Percentiles rank a stretch among this genome's conserved stretches.
Conservation (phyloP, 208 protist genomes). For the Angomonas ambiguus region DNA sequence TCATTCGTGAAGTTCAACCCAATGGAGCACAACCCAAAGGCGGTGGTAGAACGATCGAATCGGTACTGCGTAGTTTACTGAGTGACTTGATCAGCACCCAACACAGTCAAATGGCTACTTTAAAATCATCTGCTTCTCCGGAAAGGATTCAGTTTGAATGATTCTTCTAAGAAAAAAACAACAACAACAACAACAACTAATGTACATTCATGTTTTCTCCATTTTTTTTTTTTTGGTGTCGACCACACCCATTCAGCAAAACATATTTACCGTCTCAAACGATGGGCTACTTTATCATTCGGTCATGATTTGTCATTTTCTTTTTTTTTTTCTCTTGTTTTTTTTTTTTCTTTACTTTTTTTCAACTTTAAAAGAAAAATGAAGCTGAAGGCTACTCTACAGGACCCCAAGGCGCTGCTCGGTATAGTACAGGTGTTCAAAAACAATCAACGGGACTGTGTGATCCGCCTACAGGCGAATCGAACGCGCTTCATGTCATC, state of each 20-base stretch:
- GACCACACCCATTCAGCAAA: no score
- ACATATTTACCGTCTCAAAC: background rate
- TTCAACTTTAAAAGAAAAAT: slow-evolving; percentile 25
- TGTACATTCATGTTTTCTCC: background rate
- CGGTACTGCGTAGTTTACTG: slow-evolving; percentile 53
- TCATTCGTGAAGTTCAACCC: slow-evolving; percentile 18
- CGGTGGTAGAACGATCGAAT: slow-evolving; percentile 11
- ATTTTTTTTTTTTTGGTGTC: background rate
- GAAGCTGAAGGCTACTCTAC: slow-evolving; percentile 73
- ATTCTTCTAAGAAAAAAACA: background rate
- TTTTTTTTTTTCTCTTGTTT: slow-evolving; percentile 14
- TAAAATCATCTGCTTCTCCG: background rate
- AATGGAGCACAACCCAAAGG: slow-evolving; percentile 1
- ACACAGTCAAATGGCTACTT: slow-evolving; percentile 17
- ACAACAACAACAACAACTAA: background rate
- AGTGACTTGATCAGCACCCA: slow-evolving; percentile 59
- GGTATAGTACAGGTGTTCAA: slow-evolving; percentile 56
- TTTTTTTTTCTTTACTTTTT: no score
- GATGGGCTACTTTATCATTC: no score
- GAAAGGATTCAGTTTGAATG: slow-evolving; percentile 10
- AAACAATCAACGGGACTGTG: slow-evolving; percentile 52
- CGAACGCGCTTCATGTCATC: slow-evolving; percentile 68
- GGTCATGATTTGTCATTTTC: slow-evolving; percentile 1
- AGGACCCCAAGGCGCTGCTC: slow-evolving; percentile 47
- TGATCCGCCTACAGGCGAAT: slow-evolving; percentile 54